A percentile compares a stretch with the other conserved stretches of the same genome.
Conservation (phyloP, 441 rosid species). For the Geranium incanum region DNA sequence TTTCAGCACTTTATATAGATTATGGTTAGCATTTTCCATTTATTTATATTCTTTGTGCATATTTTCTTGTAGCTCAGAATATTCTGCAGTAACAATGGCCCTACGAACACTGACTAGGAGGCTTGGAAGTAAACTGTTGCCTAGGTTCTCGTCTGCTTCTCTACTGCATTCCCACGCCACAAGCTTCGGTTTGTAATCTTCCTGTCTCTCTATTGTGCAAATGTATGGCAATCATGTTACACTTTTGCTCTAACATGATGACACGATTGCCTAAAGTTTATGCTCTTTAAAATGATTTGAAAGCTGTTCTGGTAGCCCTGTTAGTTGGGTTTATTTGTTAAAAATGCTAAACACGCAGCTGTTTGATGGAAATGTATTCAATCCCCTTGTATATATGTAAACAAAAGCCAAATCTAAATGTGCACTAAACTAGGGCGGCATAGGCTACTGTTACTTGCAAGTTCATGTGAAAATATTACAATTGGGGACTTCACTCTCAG, state of each 20-base stretch:
- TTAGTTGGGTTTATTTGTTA: not conserved
- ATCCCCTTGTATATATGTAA: not conserved
- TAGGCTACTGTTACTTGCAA: not conserved
- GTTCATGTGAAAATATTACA: conserved; percentile 1
- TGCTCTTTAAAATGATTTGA: not conserved
- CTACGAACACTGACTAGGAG: conserved; percentile 38
- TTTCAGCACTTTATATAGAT: too few species aligned
- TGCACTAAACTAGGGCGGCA: not conserved
- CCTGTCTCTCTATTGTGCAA: not conserved
- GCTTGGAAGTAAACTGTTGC: conserved; percentile 37
- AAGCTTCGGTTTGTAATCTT: conserved; percentile 63
- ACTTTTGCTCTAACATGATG: not conserved
- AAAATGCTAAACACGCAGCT: not conserved
- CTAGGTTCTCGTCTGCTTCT: conserved; percentile 38
- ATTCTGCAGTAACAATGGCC: conserved; percentile 39
- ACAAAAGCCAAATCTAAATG: not conserved
- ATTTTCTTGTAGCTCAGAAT: conserved; percentile 1
- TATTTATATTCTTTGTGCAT: too few species aligned
- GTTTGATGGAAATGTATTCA: not conserved
- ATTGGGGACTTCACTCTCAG: conserved; percentile 31
- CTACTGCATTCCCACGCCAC: conserved; percentile 80
- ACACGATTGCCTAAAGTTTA: not conserved
- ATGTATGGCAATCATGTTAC: not conserved
- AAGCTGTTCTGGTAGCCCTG: not conserved
- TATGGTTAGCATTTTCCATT: too few species aligned